Base-by-base conservation (phyloP, 2,329 filamentous ascomycete species). In the Diaporthe capsici region DNA sequence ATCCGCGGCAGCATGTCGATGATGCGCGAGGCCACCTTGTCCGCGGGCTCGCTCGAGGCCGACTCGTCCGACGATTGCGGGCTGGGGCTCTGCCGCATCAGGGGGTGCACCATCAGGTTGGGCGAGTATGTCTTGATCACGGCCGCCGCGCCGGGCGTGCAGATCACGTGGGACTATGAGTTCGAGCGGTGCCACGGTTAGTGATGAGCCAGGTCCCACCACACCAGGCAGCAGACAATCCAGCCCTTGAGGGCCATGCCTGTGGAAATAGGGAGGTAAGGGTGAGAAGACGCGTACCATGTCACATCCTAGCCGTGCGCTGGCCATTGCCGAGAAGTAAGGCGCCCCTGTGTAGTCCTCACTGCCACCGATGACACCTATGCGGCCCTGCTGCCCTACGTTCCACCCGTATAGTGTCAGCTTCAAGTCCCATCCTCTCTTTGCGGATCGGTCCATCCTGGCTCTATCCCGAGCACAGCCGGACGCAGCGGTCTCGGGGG, bases 61-160 rank as follows among this genome's bases (percentile, higher is more conserved):
- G 85, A 81, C n/a, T 83, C 80, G 79, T 90, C 88, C 8, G 78
- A 67, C 86, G 80, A 85, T 47, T 85, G 83, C 57, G 90, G 85
- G 79, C 82, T 75, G 15, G 84, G 82, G 61, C 92, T 91, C 84
- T 97, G 95, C 42, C 95, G 94, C 92, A 99, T 96, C 79, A 98
- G 91, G 0, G 97, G 97, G 84, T 98, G 97, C 15, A 99, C 97
- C 96, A 99, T 99, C 39, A 99, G 89, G 83, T 98, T 98, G 3
- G 97, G 97, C 28, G 96, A 98, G 87, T 98, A 99, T 5, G 95
- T 95, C 87, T 99, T 99, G 86, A 99, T 98, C 51, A 98, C 96
- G 81, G 91, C 89, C 63, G 90, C 95, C 3, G 97, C 97, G 73
- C 91, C 93, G 13, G 94, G 95, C 76, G 98, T 98, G 88, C 97